Conservation (phyloP, 441 rosid species). For the Euphorbia celastroides region DNA sequence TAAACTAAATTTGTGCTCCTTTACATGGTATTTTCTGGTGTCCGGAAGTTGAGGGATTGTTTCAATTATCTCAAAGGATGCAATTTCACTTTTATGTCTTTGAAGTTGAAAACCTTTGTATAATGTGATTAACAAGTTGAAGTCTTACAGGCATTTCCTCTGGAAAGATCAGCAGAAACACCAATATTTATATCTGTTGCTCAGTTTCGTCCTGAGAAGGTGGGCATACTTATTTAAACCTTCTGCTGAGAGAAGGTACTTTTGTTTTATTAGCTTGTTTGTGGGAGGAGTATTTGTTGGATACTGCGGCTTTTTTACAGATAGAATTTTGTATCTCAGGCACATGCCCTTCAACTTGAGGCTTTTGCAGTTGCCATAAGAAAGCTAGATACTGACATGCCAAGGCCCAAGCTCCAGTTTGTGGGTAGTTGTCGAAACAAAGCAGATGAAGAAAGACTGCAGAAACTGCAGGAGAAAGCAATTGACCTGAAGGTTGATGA, state of each 20-base stretch:
- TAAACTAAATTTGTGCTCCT: not conserved
- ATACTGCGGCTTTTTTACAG: conserved; percentile 10
- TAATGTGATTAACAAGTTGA: conserved; percentile 19
- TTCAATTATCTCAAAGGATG: not conserved
- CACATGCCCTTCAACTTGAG: conserved; percentile 85
- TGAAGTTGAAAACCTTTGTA: not conserved
- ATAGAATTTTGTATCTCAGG: conserved; percentile 42
- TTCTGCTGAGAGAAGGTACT: conserved; percentile 32
- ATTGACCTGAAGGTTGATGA: conserved; percentile 51
- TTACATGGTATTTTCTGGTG: not conserved
- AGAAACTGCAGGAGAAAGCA: conserved; percentile 65
- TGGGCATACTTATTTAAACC: conserved; percentile 41
- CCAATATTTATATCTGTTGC: conserved; percentile 81
- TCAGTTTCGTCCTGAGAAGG: conserved; percentile 99
- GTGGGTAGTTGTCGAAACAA: conserved; percentile 91
- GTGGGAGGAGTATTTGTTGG: conserved; percentile 17
- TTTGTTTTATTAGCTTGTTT: conserved; percentile 24
- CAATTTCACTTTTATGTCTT: not conserved
- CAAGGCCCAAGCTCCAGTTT: conserved; percentile 78
- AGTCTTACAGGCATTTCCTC: conserved; percentile 55
- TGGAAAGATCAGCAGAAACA: conserved; percentile 50
- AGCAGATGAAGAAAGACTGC: conserved; percentile 74
- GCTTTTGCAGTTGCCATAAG: conserved; percentile 61
- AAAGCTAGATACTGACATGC: conserved; percentile 41
- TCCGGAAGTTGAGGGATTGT: not conserved